phyloP scores from a whole-genome alignment of 306 rosid species.

The Trifolium subterraneum region DNA sequence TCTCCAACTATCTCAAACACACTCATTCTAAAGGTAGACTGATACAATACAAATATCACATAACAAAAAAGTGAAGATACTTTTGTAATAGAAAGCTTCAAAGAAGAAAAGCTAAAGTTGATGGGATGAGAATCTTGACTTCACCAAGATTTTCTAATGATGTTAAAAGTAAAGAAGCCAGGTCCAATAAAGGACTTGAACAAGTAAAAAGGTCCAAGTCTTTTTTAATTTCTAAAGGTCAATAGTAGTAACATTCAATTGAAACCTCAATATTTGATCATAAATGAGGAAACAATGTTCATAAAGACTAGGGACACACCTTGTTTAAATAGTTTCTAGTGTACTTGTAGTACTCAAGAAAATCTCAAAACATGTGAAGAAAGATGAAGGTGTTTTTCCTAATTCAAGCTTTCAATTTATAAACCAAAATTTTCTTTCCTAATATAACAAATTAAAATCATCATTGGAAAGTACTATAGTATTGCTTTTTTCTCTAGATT shows the following conservation, averaged over 20 bases:
- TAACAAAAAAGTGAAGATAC: not conserved
- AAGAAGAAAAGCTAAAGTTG: constrained; percentile 47
- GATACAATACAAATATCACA: not conserved
- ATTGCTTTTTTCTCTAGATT: constrained; percentile 41
- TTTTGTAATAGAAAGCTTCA: constrained; percentile 26
- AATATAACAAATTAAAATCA: constrained; percentile 18
- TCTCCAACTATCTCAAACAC: too few relatives aligned
- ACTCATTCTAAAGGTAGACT: too few relatives aligned
- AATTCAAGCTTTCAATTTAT: constrained; percentile 25
- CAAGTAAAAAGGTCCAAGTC: constrained; percentile 44
- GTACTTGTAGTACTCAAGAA: constrained; percentile 29
- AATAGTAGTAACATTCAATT: constrained; percentile 22
- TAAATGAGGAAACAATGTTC: not conserved
- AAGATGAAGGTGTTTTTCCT: constrained; percentile 27
- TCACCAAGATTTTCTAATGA: constrained; percentile 47
- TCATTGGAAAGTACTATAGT: constrained; percentile 12
- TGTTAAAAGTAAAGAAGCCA: constrained; percentile 41
- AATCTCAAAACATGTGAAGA: constrained; percentile 19
- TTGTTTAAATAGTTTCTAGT: constrained; percentile 3
- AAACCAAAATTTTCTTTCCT: not conserved
- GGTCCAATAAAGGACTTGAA: constrained; percentile 41
- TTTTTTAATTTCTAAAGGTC: constrained; percentile 42
- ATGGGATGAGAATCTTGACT: constrained; percentile 51
- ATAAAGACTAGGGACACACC: constrained; percentile 19
- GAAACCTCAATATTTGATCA: constrained; percentile 30